Evolutionary conservation across 2,329 filamentous ascomycete species (phyloP).

Genomic region (Paraphoma chrysanthemicola): DNA sequence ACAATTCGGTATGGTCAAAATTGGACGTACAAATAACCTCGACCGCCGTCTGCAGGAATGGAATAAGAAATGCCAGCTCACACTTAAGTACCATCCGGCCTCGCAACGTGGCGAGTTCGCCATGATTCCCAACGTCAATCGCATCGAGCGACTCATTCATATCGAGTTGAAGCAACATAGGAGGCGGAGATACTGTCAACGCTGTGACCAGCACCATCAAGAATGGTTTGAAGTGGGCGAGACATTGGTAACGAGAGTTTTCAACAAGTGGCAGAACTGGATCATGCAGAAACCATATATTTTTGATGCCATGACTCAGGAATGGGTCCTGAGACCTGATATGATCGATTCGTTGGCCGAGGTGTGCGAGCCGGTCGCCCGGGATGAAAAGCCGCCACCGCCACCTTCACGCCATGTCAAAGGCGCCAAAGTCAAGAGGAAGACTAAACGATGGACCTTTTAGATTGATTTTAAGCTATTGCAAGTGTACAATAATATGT

Average conservation of each 20-base stretch:
- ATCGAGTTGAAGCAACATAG: neutral
- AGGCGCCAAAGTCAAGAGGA: no score
- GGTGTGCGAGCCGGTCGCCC: neutral
- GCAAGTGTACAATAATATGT: no score
- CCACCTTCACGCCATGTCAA: no score
- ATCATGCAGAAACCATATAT: neutral
- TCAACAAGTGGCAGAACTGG: neutral
- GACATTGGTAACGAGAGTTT: neutral
- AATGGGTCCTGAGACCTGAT: neutral
- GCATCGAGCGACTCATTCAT: conserved; percentile 1
- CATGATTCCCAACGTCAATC: conserved; percentile 78
- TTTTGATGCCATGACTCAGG: neutral
- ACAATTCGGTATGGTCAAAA: conserved; percentile 22
- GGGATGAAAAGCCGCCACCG: neutral
- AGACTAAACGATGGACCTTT: no score
- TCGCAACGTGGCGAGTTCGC: conserved; percentile 37
- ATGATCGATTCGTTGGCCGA: neutral
- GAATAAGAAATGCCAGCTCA: conserved; percentile 12
- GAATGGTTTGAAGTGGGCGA: neutral
- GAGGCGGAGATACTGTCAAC: neutral
- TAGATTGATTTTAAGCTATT: no score
- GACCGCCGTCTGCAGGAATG: conserved; percentile 13
- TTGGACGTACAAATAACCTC: conserved; percentile 17
- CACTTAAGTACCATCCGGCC: conserved; percentile 9
- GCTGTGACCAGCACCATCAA: neutral